Percentiles rank a stretch among this genome's conserved stretches.
Conservation (phyloP, 2,329 filamentous ascomycete genomes). For the Ophiosphaerella korrae region DNA sequence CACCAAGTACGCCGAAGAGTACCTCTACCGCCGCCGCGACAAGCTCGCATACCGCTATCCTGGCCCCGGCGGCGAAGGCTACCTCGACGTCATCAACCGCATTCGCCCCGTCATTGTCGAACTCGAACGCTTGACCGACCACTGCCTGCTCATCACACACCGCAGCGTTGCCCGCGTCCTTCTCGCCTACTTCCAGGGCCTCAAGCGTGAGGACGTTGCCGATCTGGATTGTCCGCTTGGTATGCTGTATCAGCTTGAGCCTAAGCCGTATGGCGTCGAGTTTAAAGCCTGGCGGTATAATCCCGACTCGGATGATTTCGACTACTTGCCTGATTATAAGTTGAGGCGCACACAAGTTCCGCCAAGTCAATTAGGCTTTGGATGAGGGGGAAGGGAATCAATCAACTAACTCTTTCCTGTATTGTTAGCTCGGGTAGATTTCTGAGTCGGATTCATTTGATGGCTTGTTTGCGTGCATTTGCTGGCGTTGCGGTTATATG, state of each 20-base stretch:
- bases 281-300: conserved; percentile 96
- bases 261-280: conserved; percentile 96
- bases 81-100: conserved; percentile 95
- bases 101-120: conserved; percentile 95
- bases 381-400: neutral
- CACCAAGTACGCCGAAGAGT: conserved; percentile 79
- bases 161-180: conserved; percentile 90
- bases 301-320: conserved; percentile 76
- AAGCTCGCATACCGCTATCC: conserved; percentile 98
- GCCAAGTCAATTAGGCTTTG: conserved; percentile 23
- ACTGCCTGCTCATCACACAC: conserved; percentile 89
- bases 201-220: conserved; percentile 88
- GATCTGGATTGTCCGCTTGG: conserved; percentile 93
- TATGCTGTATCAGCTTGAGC: conserved; percentile 92
- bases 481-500: no score
- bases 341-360: conserved; percentile 58
- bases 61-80: conserved; percentile 92
- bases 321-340: conserved; percentile 83
- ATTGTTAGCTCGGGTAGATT: no score
- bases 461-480: no score
- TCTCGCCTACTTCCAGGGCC: conserved; percentile 94
- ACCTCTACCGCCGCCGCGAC: conserved; percentile 75
- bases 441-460: no score
- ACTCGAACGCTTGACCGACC: conserved; percentile 95
- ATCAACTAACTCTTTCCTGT: no score